Conservation (phyloP, 2,329 filamentous ascomycete genomes). For the Cladosporium sphaerospermum region DNA sequence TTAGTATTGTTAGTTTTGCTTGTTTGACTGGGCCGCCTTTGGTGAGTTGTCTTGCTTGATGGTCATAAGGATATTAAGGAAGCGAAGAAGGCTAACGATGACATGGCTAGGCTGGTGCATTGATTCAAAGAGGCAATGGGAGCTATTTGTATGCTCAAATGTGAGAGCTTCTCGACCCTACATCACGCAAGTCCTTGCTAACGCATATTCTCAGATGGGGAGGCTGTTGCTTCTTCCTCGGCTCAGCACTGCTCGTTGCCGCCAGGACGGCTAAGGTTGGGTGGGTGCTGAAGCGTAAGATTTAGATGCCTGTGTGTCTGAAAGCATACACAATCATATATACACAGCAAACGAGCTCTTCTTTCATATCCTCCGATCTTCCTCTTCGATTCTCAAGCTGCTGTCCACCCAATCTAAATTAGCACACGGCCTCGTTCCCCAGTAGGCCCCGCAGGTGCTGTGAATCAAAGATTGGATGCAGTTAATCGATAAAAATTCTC, state of each 20-base stretch:
- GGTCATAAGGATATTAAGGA: too few relatives aligned
- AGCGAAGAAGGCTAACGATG: too few relatives aligned
- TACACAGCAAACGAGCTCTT: too few relatives aligned
- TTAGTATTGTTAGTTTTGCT: constrained; percentile 40
- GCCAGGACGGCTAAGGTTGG: constrained; percentile 27
- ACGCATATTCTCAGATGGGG: constrained; percentile 27
- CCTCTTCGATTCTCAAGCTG: too few relatives aligned
- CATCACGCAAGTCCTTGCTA: not conserved
- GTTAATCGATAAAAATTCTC: too few relatives aligned
- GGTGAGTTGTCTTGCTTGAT: not conserved
- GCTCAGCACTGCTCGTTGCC: constrained; percentile 21
- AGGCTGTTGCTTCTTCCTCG: constrained; percentile 28
- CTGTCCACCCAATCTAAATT: too few relatives aligned
- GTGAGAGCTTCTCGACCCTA: constrained; percentile 3
- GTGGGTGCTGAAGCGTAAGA: constrained; percentile 21
- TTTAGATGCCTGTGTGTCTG: constrained; percentile 12
- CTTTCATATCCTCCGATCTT: too few relatives aligned
- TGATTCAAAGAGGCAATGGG: constrained; percentile 37
- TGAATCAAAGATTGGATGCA: too few relatives aligned
- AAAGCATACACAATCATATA: too few relatives aligned
- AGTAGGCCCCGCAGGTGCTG: too few relatives aligned
- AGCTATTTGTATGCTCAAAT: constrained; percentile 41
- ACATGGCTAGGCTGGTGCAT: constrained; percentile 32
- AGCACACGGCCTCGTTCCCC: too few relatives aligned
- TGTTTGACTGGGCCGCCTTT: constrained; percentile 37